Evolutionary conservation across 768 basidiomycete genomes (phyloP).

Genomic region (Suillus lakei): DNA sequence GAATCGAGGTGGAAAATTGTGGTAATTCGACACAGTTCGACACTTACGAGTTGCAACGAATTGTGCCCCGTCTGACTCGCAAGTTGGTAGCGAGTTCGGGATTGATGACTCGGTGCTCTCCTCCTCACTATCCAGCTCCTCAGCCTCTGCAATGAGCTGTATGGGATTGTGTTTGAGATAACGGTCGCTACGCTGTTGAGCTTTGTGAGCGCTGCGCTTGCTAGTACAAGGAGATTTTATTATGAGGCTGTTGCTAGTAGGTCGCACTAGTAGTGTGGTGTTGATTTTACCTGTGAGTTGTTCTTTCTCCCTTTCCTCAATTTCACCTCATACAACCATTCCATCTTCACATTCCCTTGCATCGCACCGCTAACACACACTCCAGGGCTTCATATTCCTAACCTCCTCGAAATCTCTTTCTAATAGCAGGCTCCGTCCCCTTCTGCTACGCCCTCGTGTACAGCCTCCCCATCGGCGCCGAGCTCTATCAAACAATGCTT

Average conservation of each 20-base stretch:
- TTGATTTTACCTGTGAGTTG: slow-evolving; percentile 77
- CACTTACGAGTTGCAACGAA: too few species aligned
- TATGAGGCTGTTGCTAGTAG: slow-evolving; percentile 81
- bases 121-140: slow-evolving; percentile 76
- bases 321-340: too few species aligned
- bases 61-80: too few species aligned
- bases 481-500: slow-evolving; percentile 65
- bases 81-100: too few species aligned
- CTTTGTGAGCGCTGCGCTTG: slow-evolving; percentile 77
- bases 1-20: too few species aligned
- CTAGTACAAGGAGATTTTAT: slow-evolving; percentile 71
- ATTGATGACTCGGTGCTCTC: slow-evolving; percentile 76
- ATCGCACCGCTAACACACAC: neutral
- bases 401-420: slow-evolving; percentile 76
- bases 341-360: too few species aligned
- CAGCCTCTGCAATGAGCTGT: slow-evolving; percentile 76
- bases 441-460: slow-evolving; percentile 82
- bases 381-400: slow-evolving; percentile 67
- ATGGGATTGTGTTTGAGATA: slow-evolving; percentile 83
- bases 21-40: too few species aligned
- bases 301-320: too few species aligned
- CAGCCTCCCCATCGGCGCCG: slow-evolving; percentile 78
- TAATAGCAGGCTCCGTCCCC: slow-evolving; percentile 84
- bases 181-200: slow-evolving; percentile 80
- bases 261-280: slow-evolving; percentile 77